Evolutionary conservation across 345 rosid species (phyloP).

Genomic region (Corymbia maculata): DNA sequence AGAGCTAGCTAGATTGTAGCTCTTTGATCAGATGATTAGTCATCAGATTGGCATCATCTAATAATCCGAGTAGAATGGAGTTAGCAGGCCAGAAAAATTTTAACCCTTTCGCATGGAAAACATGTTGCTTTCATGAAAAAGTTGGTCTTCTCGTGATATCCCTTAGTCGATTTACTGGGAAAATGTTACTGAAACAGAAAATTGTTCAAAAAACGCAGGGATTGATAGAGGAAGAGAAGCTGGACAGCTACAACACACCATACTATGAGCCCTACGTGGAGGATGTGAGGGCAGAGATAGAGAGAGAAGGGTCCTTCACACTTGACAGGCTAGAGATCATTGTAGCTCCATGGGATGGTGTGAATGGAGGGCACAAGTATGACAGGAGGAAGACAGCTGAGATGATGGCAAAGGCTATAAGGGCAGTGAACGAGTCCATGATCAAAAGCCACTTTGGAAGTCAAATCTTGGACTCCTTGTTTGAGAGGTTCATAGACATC

Average conservation of each 20-base stretch:
- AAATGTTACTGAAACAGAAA: neutral
- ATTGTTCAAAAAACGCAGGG: conserved; percentile 7
- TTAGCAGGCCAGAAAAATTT: neutral
- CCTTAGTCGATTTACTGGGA: neutral
- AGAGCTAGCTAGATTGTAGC: neutral
- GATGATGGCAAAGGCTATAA: conserved; percentile 13
- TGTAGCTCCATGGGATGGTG: conserved; percentile 14
- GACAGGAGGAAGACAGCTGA: conserved; percentile 13
- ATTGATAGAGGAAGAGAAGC: conserved; percentile 14
- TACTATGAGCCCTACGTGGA: conserved; percentile 24
- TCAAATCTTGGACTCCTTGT: conserved; percentile 16
- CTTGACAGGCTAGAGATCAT: conserved; percentile 8
- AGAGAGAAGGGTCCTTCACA: conserved; percentile 27
- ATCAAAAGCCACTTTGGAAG: conserved; percentile 19
- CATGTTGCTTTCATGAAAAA: neutral
- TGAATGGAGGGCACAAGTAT: conserved; percentile 7
- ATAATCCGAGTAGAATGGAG: neutral
- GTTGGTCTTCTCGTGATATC: neutral
- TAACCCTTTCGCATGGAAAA: neutral
- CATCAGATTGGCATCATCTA: neutral
- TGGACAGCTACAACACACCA: conserved; percentile 24
- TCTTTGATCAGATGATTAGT: neutral
- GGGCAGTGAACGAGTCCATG: conserved; percentile 27
- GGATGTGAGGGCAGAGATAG: conserved; percentile 20
- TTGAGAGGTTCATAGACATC: conserved; percentile 12